Conservation (phyloP, 371 early-diverging fungal genomes). For the Apophysomyces sp. region DNA sequence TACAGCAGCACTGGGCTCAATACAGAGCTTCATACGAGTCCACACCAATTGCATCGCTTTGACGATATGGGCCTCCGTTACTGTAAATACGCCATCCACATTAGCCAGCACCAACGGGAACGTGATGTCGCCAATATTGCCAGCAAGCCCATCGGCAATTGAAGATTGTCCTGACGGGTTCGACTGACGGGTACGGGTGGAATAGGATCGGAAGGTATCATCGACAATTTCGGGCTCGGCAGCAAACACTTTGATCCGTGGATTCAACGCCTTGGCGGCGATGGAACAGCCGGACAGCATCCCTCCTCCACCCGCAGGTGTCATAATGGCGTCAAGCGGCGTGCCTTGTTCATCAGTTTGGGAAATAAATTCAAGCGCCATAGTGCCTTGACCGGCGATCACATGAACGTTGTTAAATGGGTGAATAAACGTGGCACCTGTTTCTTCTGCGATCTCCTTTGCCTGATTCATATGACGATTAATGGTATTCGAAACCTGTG, state of each 20-base stretch:
- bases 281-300: slow-evolving; percentile 56
- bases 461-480: slow-evolving; percentile 9
- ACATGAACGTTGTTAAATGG: slow-evolving; percentile 48
- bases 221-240: slow-evolving; percentile 50
- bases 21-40: slow-evolving; percentile 50
- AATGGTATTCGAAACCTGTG: not conserved
- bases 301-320: slow-evolving; percentile 61
- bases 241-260: slow-evolving; percentile 42
- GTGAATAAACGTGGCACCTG: slow-evolving; percentile 41
- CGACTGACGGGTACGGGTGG: slow-evolving; percentile 6
- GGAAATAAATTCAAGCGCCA: slow-evolving; percentile 45
- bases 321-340: slow-evolving; percentile 47
- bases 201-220: slow-evolving; percentile 37
- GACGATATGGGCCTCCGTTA: slow-evolving; percentile 52
- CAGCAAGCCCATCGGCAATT: slow-evolving; percentile 43
- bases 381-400: slow-evolving; percentile 66
- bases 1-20: slow-evolving; percentile 58
- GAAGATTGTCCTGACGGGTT: slow-evolving; percentile 22
- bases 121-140: slow-evolving; percentile 44
- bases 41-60: slow-evolving; percentile 51
- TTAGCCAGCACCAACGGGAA: slow-evolving; percentile 39
- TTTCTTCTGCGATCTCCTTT: slow-evolving; percentile 21
- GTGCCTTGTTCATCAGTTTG: slow-evolving; percentile 36
- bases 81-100: slow-evolving; percentile 55
- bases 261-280: slow-evolving; percentile 41